Evolutionary conservation across 805 yeast genomes (phyloP).

Genomic region (Ogataea populi-albae): DNA sequence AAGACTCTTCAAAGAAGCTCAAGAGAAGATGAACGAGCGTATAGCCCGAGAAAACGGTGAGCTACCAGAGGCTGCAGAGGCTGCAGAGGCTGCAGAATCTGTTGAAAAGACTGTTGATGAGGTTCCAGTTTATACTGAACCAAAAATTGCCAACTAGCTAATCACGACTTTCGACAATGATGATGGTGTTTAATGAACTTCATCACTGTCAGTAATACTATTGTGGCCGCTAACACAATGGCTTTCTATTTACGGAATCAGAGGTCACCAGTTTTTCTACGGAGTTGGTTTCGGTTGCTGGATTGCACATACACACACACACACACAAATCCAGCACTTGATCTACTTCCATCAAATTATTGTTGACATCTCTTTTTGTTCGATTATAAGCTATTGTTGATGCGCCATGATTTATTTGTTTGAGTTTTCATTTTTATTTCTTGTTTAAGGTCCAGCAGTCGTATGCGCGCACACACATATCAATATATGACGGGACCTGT

Average conservation of each 20-base stretch:
- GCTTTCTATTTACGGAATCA: background rate
- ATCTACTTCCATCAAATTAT: background rate
- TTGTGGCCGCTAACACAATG: background rate
- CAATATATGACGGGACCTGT: too few species aligned
- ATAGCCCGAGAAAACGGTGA: constrained; percentile 6
- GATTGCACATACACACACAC: constrained; percentile 14
- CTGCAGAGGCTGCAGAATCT: constrained; percentile 3
- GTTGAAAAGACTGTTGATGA: constrained; percentile 1
- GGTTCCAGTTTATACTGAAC: background rate
- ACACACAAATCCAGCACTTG: constrained; percentile 5
- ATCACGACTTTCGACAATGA: too few species aligned
- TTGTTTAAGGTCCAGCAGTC: constrained; percentile 3
- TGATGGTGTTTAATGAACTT: background rate
- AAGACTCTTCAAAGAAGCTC: constrained; percentile 47
- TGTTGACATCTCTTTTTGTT: too few species aligned
- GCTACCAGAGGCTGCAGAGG: constrained; percentile 3
- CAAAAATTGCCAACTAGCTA: background rate
- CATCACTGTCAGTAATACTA: background rate
- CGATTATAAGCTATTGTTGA: too few species aligned
- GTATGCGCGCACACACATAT: constrained; percentile 12
- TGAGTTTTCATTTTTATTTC: constrained; percentile 1
- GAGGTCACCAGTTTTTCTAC: too few species aligned
- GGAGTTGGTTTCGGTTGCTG: background rate
- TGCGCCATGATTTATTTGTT: too few species aligned
- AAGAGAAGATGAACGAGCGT: constrained; percentile 26